Evolutionary conservation across 2,329 filamentous ascomycete genomes (phyloP).

Genomic region (Penicillium sp.): DNA sequence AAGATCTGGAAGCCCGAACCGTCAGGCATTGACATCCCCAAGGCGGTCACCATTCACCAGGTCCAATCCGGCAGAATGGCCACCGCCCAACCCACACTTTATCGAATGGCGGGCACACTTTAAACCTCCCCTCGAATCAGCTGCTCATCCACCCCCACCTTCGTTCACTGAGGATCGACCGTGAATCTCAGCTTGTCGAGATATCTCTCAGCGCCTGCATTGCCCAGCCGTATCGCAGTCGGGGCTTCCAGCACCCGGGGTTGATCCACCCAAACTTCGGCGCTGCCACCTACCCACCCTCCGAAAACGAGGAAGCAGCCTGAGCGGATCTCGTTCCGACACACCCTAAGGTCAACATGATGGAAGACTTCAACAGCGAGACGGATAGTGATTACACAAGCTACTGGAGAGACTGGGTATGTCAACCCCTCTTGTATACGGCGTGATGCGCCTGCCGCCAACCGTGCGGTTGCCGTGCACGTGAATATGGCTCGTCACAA

Average conservation of each 20-base stretch:
- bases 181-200: background rate
- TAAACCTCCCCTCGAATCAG: constrained; percentile 9
- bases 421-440: constrained; percentile 43
- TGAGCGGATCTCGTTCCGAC: constrained; percentile 13
- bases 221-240: constrained; percentile 9
- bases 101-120: constrained; percentile 13
- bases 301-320: constrained; percentile 12
- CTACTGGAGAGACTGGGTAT: constrained; percentile 99
- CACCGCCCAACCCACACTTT: constrained; percentile 18
- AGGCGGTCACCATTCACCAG: background rate
- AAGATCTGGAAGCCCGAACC: no score
- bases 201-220: background rate
- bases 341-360: constrained; percentile 45
- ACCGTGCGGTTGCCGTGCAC: constrained; percentile 13
- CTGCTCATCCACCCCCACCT: constrained; percentile 7
- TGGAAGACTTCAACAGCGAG: constrained; percentile 98
- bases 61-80: constrained; percentile 6
- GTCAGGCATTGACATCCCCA: background rate
- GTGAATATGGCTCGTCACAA: background rate
- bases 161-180: background rate
- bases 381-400: constrained; percentile 99
- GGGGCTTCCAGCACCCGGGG: constrained; percentile 20
- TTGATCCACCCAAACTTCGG: constrained; percentile 24
- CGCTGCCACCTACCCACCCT: constrained; percentile 17
- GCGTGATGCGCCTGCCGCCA: constrained; percentile 1